Percentiles rank a stretch among this genome's conserved stretches.
These are phyloP conservation scores for Cladobotryum protrusum DNA, from an alignment of 2,329 filamentous ascomycete species.

Conservation along the genomic window DNA sequence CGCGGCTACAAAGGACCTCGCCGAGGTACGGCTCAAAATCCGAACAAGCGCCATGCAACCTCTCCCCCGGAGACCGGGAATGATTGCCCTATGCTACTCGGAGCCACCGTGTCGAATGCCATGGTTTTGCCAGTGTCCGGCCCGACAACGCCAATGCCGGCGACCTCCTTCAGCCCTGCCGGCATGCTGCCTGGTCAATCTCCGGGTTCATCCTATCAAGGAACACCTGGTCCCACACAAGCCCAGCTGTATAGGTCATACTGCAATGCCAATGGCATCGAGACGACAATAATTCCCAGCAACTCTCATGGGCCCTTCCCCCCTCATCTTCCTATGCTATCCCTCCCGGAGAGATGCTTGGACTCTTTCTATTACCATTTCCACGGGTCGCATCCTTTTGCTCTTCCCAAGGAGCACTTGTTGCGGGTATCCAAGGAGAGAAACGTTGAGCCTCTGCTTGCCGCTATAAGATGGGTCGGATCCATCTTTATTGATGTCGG, in stretches of 20 bases:
- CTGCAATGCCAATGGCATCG: slow-evolving; percentile 20
- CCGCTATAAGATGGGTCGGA: slow-evolving; percentile 51
- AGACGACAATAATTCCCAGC: slow-evolving; percentile 13
- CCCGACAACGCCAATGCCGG: slow-evolving; percentile 3
- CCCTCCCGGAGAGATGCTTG: slow-evolving; percentile 46
- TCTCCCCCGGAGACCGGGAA: slow-evolving; percentile 25
- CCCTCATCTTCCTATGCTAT: slow-evolving; percentile 21
- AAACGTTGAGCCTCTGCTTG: slow-evolving; percentile 42
- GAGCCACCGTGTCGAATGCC: slow-evolving; percentile 14
- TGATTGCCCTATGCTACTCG: slow-evolving; percentile 36
- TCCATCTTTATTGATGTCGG: slow-evolving; percentile 49
- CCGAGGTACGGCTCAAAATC: slow-evolving; percentile 34
- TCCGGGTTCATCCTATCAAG: slow-evolving; percentile 17
- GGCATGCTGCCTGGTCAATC: slow-evolving; percentile 10
- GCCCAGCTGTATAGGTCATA: slow-evolving; percentile 36
- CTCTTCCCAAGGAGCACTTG: slow-evolving; percentile 47
- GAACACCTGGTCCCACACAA: slow-evolving; percentile 16
- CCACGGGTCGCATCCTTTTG: slow-evolving; percentile 51
- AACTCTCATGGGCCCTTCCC: slow-evolving; percentile 11
- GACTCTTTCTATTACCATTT: slow-evolving; percentile 55
- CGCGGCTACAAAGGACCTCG: slow-evolving; percentile 63
- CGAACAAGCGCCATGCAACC: slow-evolving; percentile 45
- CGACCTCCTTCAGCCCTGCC: slow-evolving; percentile 10
- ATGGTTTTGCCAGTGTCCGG: slow-evolving; percentile 3
- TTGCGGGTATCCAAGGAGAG: slow-evolving; percentile 43